phyloP scores from a whole-genome alignment of 2,329 filamentous ascomycete species.

The Exophiala viscosa region DNA sequence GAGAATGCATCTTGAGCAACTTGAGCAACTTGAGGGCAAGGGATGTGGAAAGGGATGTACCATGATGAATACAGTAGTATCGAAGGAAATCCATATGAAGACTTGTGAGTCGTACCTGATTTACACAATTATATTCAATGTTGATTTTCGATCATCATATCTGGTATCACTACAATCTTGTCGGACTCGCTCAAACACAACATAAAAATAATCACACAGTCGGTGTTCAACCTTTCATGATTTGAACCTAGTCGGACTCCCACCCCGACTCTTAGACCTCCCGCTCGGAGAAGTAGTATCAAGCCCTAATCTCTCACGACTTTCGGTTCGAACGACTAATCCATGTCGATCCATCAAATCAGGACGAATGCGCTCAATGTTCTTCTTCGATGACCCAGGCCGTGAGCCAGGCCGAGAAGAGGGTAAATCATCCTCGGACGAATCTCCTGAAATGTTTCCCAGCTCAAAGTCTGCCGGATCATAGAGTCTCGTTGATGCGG shows the following conservation, averaged over 20 bases:
- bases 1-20: too few relatives aligned
- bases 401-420: slow-evolving; percentile 57
- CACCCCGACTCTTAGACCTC: slow-evolving; percentile 14
- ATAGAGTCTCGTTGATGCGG: slow-evolving; percentile 25
- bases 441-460: slow-evolving; percentile 51
- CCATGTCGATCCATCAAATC: slow-evolving; percentile 61
- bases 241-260: slow-evolving; percentile 12
- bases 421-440: slow-evolving; percentile 43
- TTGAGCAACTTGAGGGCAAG: too few relatives aligned
- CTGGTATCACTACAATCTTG: neutral
- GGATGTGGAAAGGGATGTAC: too few relatives aligned
- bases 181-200: neutral
- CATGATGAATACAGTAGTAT: too few relatives aligned
- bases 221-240: neutral
- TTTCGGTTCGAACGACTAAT: slow-evolving; percentile 77
- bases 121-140: too few relatives aligned
- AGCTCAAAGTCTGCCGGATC: slow-evolving; percentile 69
- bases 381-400: slow-evolving; percentile 57
- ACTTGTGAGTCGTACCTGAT: too few relatives aligned
- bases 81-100: too few relatives aligned
- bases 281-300: slow-evolving; percentile 4
- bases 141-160: too few relatives aligned
- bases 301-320: slow-evolving; percentile 67
- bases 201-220: neutral
- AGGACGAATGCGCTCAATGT: slow-evolving; percentile 29